phyloP scores from a whole-genome alignment of 2,329 filamentous ascomycete species.

The Botrytis sinoallii region DNA sequence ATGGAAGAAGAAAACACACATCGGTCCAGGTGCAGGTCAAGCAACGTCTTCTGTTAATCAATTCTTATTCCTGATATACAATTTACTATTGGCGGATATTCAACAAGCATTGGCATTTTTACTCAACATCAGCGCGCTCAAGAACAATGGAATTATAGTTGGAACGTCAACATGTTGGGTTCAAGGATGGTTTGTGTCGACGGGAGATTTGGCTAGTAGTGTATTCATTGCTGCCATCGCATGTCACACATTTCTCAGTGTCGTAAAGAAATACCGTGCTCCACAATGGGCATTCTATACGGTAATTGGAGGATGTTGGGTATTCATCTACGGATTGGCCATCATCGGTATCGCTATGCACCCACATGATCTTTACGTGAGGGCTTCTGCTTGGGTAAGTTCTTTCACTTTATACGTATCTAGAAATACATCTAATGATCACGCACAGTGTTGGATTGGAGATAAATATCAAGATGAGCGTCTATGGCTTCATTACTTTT shows the following conservation, averaged over 20 bases:
- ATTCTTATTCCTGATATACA: constrained; percentile 67
- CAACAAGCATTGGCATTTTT: constrained; percentile 64
- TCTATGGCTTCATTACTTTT: constrained; percentile 61
- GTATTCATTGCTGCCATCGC: constrained; percentile 66
- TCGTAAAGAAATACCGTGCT: constrained; percentile 55
- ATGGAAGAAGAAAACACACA: constrained; percentile 27
- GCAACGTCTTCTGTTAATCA: constrained; percentile 51
- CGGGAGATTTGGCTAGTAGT: constrained; percentile 63
- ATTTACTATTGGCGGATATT: constrained; percentile 65
- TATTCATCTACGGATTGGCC: constrained; percentile 56
- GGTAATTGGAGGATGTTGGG: constrained; percentile 51
- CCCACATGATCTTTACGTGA: constrained; percentile 53
- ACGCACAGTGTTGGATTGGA: constrained; percentile 61
- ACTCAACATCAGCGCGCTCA: constrained; percentile 59
- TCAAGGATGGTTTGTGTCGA: constrained; percentile 67
- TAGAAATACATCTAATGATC: not conserved
- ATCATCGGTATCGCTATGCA: constrained; percentile 45
- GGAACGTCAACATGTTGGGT: constrained; percentile 54
- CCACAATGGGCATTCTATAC: constrained; percentile 50
- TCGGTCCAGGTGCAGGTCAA: constrained; percentile 2
- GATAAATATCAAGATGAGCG: constrained; percentile 52
- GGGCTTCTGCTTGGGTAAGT: constrained; percentile 61
- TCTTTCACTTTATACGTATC: not conserved
- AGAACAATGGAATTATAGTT: constrained; percentile 51
- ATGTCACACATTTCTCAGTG: constrained; percentile 61